A percentile compares a stretch with the other conserved stretches of the same genome.
phyloP scores from a whole-genome alignment of 2,329 filamentous ascomycete genomes.

The Emmonsiellopsis sp. region DNA sequence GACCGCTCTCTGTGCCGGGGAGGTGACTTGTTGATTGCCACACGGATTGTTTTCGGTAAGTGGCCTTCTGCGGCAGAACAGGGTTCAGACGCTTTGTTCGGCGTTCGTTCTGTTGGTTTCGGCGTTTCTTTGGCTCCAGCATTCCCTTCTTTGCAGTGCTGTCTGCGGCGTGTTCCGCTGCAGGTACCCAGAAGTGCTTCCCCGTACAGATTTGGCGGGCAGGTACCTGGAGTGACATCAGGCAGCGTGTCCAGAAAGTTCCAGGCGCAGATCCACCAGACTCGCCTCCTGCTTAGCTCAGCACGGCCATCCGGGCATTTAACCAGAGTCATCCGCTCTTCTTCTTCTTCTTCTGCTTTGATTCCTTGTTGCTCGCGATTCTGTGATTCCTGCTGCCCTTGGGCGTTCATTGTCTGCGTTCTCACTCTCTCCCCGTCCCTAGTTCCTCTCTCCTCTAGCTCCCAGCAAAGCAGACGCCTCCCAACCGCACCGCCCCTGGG shows the following conservation, averaged over 20 bases:
- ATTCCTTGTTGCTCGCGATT: background rate
- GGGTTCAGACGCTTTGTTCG: background rate
- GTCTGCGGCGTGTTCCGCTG: background rate
- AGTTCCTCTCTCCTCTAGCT: background rate
- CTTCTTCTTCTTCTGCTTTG: background rate
- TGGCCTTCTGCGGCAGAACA: background rate
- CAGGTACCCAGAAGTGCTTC: background rate
- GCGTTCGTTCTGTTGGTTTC: background rate
- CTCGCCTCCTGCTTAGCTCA: background rate
- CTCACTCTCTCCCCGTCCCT: too few species aligned
- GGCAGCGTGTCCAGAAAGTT: slow-evolving; percentile 6
- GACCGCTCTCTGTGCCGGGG: too few species aligned
- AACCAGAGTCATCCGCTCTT: background rate
- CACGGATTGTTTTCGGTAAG: background rate
- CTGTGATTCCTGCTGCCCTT: background rate
- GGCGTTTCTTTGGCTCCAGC: background rate
- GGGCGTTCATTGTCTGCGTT: too few species aligned
- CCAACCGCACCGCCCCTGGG: background rate
- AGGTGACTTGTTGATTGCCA: background rate
- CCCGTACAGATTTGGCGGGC: background rate
- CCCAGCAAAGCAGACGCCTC: background rate
- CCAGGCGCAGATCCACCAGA: slow-evolving; percentile 3
- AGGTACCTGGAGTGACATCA: background rate
- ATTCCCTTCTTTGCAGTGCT: background rate
- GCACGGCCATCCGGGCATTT: background rate